Evolutionary conservation across 495 filamentous ascomycete species (phyloP).

Genomic region (Aspergillus mulundensis): DNA sequence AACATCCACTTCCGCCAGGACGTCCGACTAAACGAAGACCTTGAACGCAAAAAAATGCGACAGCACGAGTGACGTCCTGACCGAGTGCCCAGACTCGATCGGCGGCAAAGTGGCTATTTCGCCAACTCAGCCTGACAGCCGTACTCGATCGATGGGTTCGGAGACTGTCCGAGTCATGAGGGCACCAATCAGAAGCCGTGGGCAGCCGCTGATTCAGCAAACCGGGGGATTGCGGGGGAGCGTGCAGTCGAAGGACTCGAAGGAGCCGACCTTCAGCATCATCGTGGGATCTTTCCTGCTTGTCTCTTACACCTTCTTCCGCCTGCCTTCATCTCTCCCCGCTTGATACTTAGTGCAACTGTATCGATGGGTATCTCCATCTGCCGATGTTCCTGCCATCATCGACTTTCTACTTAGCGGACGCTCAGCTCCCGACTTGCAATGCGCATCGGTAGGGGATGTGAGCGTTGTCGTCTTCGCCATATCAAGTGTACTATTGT

Average conservation of each 20-base stretch:
- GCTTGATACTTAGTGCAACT: not conserved
- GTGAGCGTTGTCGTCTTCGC: constrained; percentile 38
- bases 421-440: constrained; percentile 12
- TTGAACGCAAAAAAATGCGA: too few relatives aligned
- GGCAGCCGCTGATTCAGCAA: not conserved
- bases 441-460: constrained; percentile 40
- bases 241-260: not conserved
- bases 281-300: not conserved
- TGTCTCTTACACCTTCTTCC: not conserved
- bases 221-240: not conserved
- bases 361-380: not conserved
- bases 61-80: not conserved
- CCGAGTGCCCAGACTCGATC: not conserved
- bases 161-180: not conserved
- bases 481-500: constrained; percentile 36
- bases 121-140: not conserved
- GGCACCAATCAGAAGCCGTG: not conserved
- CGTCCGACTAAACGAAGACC: too few relatives aligned
- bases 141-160: not conserved
- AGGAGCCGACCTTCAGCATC: not conserved
- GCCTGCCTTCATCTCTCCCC: not conserved
- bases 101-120: not conserved
- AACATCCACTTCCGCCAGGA: too few relatives aligned
- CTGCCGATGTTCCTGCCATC: not conserved
- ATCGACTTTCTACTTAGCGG: not conserved